Evolutionary conservation across 192 early-diverging fungal genomes (phyloP).

Genomic region (Coemansia sp.): DNA sequence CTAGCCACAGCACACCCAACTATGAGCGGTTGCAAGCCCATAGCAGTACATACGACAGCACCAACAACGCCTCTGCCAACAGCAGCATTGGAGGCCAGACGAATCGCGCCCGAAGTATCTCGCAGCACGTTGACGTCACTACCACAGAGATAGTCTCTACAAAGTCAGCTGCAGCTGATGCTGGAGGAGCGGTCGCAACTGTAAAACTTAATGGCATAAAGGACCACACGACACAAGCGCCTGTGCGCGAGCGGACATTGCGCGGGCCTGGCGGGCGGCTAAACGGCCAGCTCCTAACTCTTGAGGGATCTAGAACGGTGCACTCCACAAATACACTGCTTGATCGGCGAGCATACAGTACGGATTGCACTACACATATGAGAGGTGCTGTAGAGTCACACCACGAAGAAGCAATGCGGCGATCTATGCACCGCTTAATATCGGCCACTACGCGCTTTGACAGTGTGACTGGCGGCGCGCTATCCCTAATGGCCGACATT

Average conservation of each 20-base stretch:
- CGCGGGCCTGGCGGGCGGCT: background rate
- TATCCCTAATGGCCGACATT: conserved; percentile 38
- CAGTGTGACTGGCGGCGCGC: conserved; percentile 31
- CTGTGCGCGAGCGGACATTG: background rate
- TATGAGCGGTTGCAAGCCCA: background rate
- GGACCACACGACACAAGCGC: background rate
- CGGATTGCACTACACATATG: background rate
- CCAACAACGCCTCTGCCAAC: background rate
- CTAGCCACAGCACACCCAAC: background rate
- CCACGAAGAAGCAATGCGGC: conserved; percentile 46
- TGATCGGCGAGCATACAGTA: conserved; percentile 27
- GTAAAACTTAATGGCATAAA: background rate
- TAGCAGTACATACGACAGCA: background rate
- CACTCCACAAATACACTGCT: conserved; percentile 20
- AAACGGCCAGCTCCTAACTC: background rate
- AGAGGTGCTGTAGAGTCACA: conserved; percentile 19
- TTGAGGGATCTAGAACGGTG: conserved; percentile 3
- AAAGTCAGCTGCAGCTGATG: background rate
- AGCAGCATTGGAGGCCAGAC: background rate
- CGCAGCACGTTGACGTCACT: background rate
- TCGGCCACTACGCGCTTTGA: conserved; percentile 50
- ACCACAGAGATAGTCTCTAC: background rate
- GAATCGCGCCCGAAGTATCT: conserved; percentile 2
- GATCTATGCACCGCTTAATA: conserved; percentile 45
- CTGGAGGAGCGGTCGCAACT: background rate